Evolutionary conservation across 2,329 filamentous ascomycete genomes (phyloP), one percentile per base, ranked within the genome.

Genomic region (Amphichorda felina): DNA sequence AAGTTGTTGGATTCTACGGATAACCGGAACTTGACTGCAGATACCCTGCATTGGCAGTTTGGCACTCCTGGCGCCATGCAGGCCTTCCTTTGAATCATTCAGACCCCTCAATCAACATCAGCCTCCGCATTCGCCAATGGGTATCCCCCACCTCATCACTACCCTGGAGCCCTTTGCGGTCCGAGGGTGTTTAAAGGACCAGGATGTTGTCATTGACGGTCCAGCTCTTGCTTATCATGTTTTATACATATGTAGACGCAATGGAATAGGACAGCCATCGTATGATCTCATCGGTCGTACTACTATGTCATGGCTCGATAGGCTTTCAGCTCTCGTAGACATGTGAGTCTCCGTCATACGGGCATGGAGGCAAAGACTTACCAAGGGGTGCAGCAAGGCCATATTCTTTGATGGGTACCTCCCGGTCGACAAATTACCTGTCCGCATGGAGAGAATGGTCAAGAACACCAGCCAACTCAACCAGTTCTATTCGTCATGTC

Each of bases 321-420:
- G 65, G 25, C 56, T 93, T 13, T 60, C 64, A 34, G 48, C 3
- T 10, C 16, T 17, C 5, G 5, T 10, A 10, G 7, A 3, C 10
- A 31, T 31, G 29, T 31, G 29, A 9, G 29, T 31, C 10, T 30
- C 24, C 24, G 4, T 9, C 4, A 15, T 30, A 8, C 6, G 8
- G 4, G 10, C 13, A 4, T 4, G 26, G 11, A 5, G 5, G 11
- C 26, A 27, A 27, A 14, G 13, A 27, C 15, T 10, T n/a, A 17
- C 38, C 41, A 26, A 66, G 42, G 5, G 59, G 33, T n/a, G 39
- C 38, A 53, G 53, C 31, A 60, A 72, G 39, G 74, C 68, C 32
- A 82, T 95, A 36, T 87, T 81, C 52, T 95, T 96, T 47, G 89
- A 96, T 54, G 87, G 87, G 11, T 79, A 75, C 38, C 66, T 96